Conservation (phyloP, 1,139 yeast genomes). For the Yamadazyma songkhlaensis region DNA sequence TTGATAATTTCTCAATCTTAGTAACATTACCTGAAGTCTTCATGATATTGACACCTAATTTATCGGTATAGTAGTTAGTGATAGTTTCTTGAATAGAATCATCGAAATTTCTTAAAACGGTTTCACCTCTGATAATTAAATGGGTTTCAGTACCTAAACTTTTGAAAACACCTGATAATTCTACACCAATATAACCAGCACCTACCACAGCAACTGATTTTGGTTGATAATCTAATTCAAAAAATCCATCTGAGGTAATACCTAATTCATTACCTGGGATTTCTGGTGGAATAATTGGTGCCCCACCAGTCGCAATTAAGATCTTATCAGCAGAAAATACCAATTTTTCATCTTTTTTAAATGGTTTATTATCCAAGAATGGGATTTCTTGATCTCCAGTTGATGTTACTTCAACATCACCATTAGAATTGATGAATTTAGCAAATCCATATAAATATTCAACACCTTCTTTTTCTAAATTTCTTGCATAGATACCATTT, state of each 20-base stretch:
- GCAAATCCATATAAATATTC: conserved; percentile 90
- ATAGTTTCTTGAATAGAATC: conserved; percentile 73
- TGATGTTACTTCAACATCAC: conserved; percentile 73
- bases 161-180: conserved; percentile 89
- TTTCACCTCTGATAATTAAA: conserved; percentile 84
- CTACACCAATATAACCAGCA: conserved; percentile 97
- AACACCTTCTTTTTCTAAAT: conserved; percentile 84
- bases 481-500: conserved; percentile 90
- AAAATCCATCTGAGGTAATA: conserved; percentile 89
- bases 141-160: conserved; percentile 88
- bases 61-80: conserved; percentile 74
- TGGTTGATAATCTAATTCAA: conserved; percentile 76
- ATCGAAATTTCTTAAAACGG: conserved; percentile 86
- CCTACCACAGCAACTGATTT: conserved; percentile 93
- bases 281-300: conserved; percentile 65
- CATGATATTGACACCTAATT: conserved; percentile 74
- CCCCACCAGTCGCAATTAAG: conserved; percentile 92
- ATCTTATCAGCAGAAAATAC: conserved; percentile 77
- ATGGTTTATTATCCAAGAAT: conserved; percentile 25
- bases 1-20: conserved; percentile 56
- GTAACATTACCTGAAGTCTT: conserved; percentile 58
- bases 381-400: conserved; percentile 40
- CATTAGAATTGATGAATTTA: conserved; percentile 56
- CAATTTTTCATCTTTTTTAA: conserved; percentile 49
- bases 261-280: conserved; percentile 85